Evolutionary conservation across 805 yeast species (phyloP).

Genomic region (Yarrowia divulgata): DNA sequence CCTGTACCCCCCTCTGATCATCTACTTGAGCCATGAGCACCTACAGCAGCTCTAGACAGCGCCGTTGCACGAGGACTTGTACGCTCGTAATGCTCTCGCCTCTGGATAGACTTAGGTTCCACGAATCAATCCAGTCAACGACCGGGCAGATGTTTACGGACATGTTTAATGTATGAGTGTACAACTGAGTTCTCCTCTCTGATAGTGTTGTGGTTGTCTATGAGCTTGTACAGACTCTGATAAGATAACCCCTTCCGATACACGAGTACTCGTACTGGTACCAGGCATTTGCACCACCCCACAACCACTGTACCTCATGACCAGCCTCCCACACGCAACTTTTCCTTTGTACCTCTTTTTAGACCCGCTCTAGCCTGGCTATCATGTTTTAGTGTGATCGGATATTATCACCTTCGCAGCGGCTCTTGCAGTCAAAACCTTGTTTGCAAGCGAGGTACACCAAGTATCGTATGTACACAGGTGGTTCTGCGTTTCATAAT

Average conservation of each 20-base stretch:
- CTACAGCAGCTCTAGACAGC: too few species aligned
- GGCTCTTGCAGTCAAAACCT: background rate
- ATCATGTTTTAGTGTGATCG: conserved; percentile 12
- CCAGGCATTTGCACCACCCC: background rate
- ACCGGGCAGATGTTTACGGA: background rate
- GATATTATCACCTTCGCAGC: conserved; percentile 14
- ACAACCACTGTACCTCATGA: background rate
- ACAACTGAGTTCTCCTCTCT: too few species aligned
- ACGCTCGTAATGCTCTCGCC: too few species aligned
- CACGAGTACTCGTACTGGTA: too few species aligned
- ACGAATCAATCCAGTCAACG: conserved; percentile 4
- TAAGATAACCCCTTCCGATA: too few species aligned
- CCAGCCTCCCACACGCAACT: background rate
- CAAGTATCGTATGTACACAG: too few species aligned
- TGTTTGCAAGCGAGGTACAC: conserved; percentile 8
- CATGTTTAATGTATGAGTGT: too few species aligned
- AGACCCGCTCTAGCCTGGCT: background rate
- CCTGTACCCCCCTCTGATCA: too few species aligned
- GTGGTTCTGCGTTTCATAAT: conserved; percentile 1
- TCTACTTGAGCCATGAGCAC: background rate
- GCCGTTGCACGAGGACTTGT: too few species aligned
- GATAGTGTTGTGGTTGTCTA: too few species aligned
- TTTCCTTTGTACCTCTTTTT: background rate
- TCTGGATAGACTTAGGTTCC: conserved; percentile 2
- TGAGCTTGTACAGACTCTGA: too few species aligned